Base-by-base conservation (phyloP, 306 rosid genomes). In the Medicago arabica region DNA sequence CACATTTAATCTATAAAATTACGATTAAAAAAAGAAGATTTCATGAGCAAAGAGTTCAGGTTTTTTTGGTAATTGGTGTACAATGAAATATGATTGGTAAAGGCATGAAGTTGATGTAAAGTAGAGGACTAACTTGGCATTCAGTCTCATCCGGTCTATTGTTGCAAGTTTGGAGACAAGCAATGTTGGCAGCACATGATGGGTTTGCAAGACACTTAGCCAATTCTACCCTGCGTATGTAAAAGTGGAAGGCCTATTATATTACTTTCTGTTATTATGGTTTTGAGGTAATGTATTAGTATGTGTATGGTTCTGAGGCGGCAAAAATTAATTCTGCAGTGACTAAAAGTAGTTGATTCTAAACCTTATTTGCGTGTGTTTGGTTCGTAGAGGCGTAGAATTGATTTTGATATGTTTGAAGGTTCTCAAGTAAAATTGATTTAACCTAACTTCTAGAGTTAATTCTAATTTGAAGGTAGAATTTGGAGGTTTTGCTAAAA, bases 121-220 rank as follows among this genome's bases (percentile, higher is more conserved):
- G 75, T 67, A 53, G 12, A 84, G 6, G 16, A 18, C 86, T 83
- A 78, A 88, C 98, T 85, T 95, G 98, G 83, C 98, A 95, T 83
- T 95, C 98, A 0, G 93, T 90, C 79, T 92, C 98, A 82, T 95
- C 98, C 13, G 98, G 96, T 80, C 98, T 82, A 80, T 92, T 86
- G 78, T 95, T 95, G 88, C 98, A 95, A 76, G 98, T 92, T 82
- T 95, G 98, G 46, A 95, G 96, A 84, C 98, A 95, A 66, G 97
- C 97, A 74, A 95, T 61, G 82, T 92, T 90, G 65, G 98, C 97
- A 21, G 98, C 98, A 74, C 98, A 95, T 17, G 92, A 82, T 0
- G 98, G 98, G 78, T 95, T 90, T 63, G 90, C 83, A 70, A 95
- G 77, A 76, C 98, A 95, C 86, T 54, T 90, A 39, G 88, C 97